These are phyloP conservation scores for Letharia columbiana DNA, from an alignment of 495 filamentous ascomycete genomes.

Conservation along the genomic window DNA sequence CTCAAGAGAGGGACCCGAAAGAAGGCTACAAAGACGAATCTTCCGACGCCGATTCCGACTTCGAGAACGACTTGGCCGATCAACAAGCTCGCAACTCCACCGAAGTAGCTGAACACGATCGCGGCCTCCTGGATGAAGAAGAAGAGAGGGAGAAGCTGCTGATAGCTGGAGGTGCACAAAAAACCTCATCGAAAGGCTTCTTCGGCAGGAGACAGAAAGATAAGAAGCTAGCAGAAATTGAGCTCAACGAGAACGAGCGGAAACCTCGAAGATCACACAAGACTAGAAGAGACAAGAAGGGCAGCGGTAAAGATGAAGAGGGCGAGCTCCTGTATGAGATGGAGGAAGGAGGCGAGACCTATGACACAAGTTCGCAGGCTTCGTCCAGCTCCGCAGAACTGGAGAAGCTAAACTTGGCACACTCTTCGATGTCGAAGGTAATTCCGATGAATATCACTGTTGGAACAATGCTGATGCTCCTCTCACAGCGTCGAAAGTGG, in stretches of 20 bases:
- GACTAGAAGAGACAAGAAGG: conserved; percentile 47
- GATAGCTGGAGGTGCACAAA: conserved; percentile 40
- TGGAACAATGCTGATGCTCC: conserved; percentile 20
- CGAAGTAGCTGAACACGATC: conserved; percentile 64
- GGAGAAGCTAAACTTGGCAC: conserved; percentile 26
- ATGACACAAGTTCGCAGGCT: conserved; percentile 42
- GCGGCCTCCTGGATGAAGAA: conserved; percentile 74
- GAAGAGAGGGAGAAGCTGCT: conserved; percentile 79
- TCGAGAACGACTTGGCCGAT: conserved; percentile 63
- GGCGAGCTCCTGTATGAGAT: conserved; percentile 79
- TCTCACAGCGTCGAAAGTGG: conserved; percentile 28
- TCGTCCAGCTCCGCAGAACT: conserved; percentile 37
- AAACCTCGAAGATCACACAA: conserved; percentile 53
- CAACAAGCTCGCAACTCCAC: conserved; percentile 55
- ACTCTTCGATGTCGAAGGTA: conserved; percentile 16
- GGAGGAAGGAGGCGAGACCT: conserved; percentile 70
- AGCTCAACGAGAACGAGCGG: conserved; percentile 47
- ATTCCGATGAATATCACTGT: conserved; percentile 1
- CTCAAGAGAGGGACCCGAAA: not conserved
- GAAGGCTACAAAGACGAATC: conserved; percentile 11
- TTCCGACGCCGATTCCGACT: conserved; percentile 44
- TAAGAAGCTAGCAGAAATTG: conserved; percentile 37
- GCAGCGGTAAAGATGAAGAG: conserved; percentile 52
- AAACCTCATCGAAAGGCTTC: conserved; percentile 39
- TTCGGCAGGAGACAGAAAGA: conserved; percentile 47